Conservation (phyloP, 345 rosid species). For the Noccaea bulbosa region DNA sequence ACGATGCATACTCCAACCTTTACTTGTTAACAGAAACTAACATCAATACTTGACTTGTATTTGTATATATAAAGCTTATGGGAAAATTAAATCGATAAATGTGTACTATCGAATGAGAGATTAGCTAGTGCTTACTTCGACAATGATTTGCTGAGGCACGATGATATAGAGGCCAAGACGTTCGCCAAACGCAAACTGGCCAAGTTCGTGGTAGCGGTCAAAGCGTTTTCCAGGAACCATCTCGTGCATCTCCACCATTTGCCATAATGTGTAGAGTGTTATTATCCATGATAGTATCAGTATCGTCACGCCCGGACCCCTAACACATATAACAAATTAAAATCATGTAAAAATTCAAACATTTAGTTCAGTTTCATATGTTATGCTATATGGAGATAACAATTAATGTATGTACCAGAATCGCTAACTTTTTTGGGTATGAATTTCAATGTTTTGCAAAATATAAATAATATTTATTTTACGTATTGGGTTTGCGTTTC, state of each 20-base stretch:
- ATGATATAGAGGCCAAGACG: slow-evolving; percentile 71
- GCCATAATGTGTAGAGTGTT: slow-evolving; percentile 75
- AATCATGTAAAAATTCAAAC: background rate
- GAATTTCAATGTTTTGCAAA: background rate
- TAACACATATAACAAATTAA: slow-evolving; percentile 14
- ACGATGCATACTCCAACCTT: slow-evolving; percentile 60
- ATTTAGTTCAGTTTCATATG: background rate
- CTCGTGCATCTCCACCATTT: slow-evolving; percentile 91
- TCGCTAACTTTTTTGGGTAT: background rate
- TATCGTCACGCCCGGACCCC: slow-evolving; percentile 61
- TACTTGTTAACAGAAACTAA: background rate
- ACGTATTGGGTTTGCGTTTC: background rate
- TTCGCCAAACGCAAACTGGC: slow-evolving; percentile 70
- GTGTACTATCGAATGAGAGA: background rate
- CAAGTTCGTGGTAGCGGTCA: slow-evolving; percentile 75
- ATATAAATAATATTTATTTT: background rate
- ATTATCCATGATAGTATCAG: slow-evolving; percentile 68
- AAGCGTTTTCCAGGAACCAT: slow-evolving; percentile 70
- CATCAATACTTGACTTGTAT: background rate
- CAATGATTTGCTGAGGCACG: slow-evolving; percentile 67
- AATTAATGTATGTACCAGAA: background rate
- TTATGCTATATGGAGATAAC: background rate
- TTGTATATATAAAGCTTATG: background rate
- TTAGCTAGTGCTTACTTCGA: slow-evolving; percentile 49
- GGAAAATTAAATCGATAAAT: background rate